Evolutionary conservation across 768 basidiomycete species (phyloP).

Genomic region (Leccinum fibrillosum): DNA sequence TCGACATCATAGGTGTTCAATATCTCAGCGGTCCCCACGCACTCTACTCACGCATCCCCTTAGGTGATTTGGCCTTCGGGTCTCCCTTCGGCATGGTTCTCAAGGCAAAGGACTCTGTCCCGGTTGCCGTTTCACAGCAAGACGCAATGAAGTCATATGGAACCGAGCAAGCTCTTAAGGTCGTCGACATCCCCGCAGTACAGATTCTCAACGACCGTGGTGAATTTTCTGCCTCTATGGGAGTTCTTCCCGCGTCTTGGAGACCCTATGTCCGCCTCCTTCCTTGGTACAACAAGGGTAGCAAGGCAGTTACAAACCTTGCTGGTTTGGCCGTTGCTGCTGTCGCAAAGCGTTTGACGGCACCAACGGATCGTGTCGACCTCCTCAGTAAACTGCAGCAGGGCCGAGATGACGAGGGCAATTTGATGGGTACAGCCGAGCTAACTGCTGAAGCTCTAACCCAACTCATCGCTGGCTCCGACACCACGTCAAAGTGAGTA

Average conservation of each 20-base stretch:
- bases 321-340: constrained; percentile 79
- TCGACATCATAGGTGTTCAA: constrained; percentile 66
- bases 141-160: constrained; percentile 58
- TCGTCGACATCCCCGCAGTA: constrained; percentile 71
- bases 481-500: constrained; percentile 88
- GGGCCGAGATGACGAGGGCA: constrained; percentile 73
- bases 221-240: constrained; percentile 82
- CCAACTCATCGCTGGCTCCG: constrained; percentile 83
- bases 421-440: constrained; percentile 77
- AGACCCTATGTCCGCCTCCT: constrained; percentile 60
- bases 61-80: constrained; percentile 77
- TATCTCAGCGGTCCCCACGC: not conserved
- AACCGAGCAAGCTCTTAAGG: constrained; percentile 40
- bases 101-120: constrained; percentile 67
- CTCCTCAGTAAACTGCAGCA: constrained; percentile 77
- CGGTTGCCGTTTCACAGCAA: constrained; percentile 57
- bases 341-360: constrained; percentile 70
- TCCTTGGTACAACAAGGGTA: constrained; percentile 76
- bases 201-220: constrained; percentile 86
- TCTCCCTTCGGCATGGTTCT: constrained; percentile 86
- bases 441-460: constrained; percentile 87
- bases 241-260: constrained; percentile 69
- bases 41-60: not conserved
- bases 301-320: constrained; percentile 62
- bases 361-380: constrained; percentile 73